Evolutionary conservation across 768 basidiomycete genomes (phyloP).

Genomic region (Suillus lakei): DNA sequence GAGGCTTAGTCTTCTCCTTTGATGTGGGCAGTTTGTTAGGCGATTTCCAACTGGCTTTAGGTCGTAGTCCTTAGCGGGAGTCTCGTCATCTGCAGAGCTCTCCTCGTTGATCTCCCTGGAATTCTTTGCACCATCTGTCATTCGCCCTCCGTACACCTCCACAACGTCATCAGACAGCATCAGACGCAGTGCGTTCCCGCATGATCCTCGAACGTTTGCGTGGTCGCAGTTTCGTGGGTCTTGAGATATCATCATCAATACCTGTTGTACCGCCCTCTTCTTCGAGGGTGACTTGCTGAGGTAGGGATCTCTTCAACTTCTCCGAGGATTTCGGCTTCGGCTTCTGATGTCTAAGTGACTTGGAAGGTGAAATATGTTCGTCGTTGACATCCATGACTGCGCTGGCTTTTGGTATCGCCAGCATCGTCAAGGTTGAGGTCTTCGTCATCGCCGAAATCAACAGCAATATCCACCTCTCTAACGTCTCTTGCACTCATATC

Average conservation of each 20-base stretch:
- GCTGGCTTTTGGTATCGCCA: slow-evolving; percentile 7
- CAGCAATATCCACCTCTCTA: slow-evolving; percentile 32
- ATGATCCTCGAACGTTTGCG: neutral
- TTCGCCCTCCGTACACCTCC: neutral
- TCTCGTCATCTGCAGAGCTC: neutral
- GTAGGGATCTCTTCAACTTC: neutral
- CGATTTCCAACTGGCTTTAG: neutral
- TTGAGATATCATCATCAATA: neutral
- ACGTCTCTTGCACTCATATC: slow-evolving; percentile 24
- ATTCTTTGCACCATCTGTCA: neutral
- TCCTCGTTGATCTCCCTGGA: neutral
- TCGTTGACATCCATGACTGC: slow-evolving; percentile 14
- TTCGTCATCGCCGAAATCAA: slow-evolving; percentile 19
- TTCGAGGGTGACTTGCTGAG: neutral
- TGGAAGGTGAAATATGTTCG: slow-evolving; percentile 2
- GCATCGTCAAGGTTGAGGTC: slow-evolving; percentile 12
- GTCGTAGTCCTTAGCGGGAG: neutral
- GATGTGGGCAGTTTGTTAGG: neutral
- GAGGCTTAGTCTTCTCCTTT: neutral
- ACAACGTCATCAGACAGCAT: neutral
- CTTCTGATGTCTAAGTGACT: neutral
- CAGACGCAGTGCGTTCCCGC: neutral
- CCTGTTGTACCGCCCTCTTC: neutral
- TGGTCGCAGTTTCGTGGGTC: neutral
- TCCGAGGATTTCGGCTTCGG: slow-evolving; percentile 3